Base-by-base conservation (phyloP, 2,329 filamentous ascomycete species). In the Rhynchosporium graminicola region DNA sequence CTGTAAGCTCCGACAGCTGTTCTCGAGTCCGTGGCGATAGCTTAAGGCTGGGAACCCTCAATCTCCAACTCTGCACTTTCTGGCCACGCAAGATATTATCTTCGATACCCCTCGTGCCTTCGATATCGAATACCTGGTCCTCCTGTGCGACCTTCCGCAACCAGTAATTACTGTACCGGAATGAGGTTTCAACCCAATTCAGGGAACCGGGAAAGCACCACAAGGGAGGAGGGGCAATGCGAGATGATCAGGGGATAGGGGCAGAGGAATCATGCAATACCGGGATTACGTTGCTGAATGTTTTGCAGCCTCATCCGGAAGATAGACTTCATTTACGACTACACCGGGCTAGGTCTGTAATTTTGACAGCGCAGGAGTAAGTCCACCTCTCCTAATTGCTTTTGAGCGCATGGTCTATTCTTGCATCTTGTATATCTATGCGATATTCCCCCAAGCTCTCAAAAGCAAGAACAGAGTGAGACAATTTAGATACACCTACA, bases 271-370 rank as follows among this genome's bases (percentile, higher is more conserved):
- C 47, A 33, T 3, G 33, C 10, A 42, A 28, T 42, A 54, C 31
- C 31, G 10, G 28, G 15, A 59, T 45, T 48, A 55, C 48, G 57
- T 51, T 63, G 40, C 62, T 72, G 50, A 68, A 69, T 40, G 62
- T 65, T 26, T 58, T 71, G 50, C 71, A 87, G 84, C 82, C 83
- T 68, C 84, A 89, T 72, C 88, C 87, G 46, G 85, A 87, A 74
- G 87, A 92, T 74, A 84, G 84, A 66, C 90, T 96, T 74, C 90
- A 86, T 67, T 82, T 96, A 57, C 90, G 92, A 65, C 81, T 90
- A 67, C 93, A 97, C 77, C 87, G 92, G 59, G 92, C 93, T 50
- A 86, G 90, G 65, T 93, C 90, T 29, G 89, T 96, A 38, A 81
- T 95, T 29, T 82, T 97, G 64, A 96, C 92, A 3, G 81, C 87